Evolutionary conservation across 495 filamentous ascomycete genomes (phyloP).

Genomic region (Hypoxylon lienhwacheense): DNA sequence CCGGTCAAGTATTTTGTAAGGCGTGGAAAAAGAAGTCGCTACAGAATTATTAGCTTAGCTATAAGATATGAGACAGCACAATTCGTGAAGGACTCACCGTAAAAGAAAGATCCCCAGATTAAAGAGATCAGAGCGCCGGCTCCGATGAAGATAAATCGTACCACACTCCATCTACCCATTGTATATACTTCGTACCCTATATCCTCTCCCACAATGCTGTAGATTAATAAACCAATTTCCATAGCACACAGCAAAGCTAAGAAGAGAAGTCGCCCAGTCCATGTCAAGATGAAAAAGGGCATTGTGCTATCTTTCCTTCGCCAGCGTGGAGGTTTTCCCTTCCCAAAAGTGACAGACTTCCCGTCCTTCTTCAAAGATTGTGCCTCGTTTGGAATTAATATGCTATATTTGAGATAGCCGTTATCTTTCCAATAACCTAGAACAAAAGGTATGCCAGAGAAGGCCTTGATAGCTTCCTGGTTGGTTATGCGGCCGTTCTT

Average conservation of each 20-base stretch:
- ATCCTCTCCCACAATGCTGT: constrained; percentile 30
- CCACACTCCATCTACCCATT: constrained; percentile 35
- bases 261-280: constrained; percentile 31
- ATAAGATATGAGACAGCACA: not conserved
- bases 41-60: constrained; percentile 12
- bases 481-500: constrained; percentile 23
- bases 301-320: constrained; percentile 3
- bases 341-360: constrained; percentile 14
- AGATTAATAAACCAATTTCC: constrained; percentile 29
- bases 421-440: constrained; percentile 28
- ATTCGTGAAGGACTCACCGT: constrained; percentile 24
- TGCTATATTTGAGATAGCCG: constrained; percentile 14
- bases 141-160: constrained; percentile 40
- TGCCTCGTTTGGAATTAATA: constrained; percentile 19
- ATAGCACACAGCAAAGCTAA: constrained; percentile 27
- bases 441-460: constrained; percentile 10
- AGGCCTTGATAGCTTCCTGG: constrained; percentile 9
- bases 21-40: constrained; percentile 36
- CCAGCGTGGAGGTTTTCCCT: not conserved
- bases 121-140: constrained; percentile 37
- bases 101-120: constrained; percentile 42
- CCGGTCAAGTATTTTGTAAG: constrained; percentile 28
- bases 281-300: constrained; percentile 40
- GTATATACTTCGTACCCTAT: constrained; percentile 33
- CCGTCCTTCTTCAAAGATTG: constrained; percentile 17